Percentiles rank a stretch among this genome's conserved stretches.
Conservation (phyloP, 257 asterid species). For the Solanum ossicruentum region DNA sequence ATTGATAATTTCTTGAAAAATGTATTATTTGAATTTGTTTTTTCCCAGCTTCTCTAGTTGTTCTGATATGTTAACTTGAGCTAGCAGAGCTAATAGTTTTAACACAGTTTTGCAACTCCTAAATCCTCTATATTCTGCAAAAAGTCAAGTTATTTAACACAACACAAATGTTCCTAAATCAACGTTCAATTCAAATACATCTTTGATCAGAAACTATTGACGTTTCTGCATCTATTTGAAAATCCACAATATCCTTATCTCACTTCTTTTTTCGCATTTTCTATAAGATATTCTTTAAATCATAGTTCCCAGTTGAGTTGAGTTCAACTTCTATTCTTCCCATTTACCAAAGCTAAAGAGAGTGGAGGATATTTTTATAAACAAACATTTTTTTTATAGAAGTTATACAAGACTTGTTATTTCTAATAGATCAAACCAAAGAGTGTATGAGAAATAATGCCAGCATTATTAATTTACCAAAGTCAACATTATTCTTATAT, state of each 20-base stretch:
- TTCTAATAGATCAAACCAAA: too few relatives aligned
- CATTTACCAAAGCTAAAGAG: too few relatives aligned
- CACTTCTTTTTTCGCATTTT: neutral
- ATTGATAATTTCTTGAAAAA: neutral
- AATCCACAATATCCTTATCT: neutral
- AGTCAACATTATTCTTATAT: too few relatives aligned
- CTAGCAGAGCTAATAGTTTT: neutral
- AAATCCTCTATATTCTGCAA: neutral
- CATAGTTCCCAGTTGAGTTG: neutral
- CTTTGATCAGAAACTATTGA: neutral
- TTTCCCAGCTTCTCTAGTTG: neutral
- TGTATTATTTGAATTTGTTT: neutral
- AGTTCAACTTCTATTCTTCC: neutral
- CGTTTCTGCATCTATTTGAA: neutral
- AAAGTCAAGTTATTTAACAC: neutral
- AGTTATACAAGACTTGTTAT: too few relatives aligned
- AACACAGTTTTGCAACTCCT: neutral
- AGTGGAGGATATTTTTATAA: too few relatives aligned
- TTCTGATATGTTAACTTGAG: neutral
- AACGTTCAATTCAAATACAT: neutral
- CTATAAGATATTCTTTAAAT: neutral
- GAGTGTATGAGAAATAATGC: too few relatives aligned
- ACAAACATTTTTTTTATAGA: too few relatives aligned
- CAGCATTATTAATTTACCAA: too few relatives aligned
- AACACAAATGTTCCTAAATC: neutral